phyloP scores from a whole-genome alignment of 169 alveolate species.

The Plasmodium inui region DNA sequence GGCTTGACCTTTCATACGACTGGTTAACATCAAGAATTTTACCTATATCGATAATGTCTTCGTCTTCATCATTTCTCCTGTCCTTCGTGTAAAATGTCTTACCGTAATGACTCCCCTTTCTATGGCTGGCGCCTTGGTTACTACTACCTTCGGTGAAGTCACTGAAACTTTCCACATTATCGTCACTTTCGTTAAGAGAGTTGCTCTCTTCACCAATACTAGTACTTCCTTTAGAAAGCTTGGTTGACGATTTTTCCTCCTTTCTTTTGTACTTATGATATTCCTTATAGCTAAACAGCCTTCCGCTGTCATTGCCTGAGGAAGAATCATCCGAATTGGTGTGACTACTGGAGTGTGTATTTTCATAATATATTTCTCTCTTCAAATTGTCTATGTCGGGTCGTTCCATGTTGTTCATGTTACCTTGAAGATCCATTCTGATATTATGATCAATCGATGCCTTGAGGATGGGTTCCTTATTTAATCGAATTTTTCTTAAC shows the following conservation, averaged over 20 bases:
- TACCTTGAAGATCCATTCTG: slow-evolving; percentile 35
- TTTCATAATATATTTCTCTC: slow-evolving; percentile 63
- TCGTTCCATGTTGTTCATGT: slow-evolving; percentile 21
- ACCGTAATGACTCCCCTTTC: background rate
- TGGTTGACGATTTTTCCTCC: background rate
- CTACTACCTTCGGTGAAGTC: background rate
- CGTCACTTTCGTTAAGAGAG: background rate
- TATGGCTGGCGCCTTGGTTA: background rate
- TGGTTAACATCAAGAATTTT: slow-evolving; percentile 26
- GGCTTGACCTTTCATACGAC: background rate
- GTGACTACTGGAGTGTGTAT: background rate
- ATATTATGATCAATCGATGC: slow-evolving; percentile 42
- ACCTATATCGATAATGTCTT: slow-evolving; percentile 26
- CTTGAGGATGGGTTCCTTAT: slow-evolving; percentile 52
- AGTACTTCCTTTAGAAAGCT: background rate
- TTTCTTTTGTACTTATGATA: background rate
- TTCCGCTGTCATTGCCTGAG: slow-evolving; percentile 24
- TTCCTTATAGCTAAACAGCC: slow-evolving; percentile 18
- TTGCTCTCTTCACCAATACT: background rate
- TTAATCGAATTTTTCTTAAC: slow-evolving; percentile 12
- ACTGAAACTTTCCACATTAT: background rate
- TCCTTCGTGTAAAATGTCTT: background rate
- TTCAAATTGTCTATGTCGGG: slow-evolving; percentile 16
- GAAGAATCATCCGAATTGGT: slow-evolving; percentile 19
- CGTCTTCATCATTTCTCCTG: background rate